Evolutionary conservation across 192 early-diverging fungal genomes (phyloP), one percentile per base, ranked within the genome.

Genomic region (Backusella westeae): DNA sequence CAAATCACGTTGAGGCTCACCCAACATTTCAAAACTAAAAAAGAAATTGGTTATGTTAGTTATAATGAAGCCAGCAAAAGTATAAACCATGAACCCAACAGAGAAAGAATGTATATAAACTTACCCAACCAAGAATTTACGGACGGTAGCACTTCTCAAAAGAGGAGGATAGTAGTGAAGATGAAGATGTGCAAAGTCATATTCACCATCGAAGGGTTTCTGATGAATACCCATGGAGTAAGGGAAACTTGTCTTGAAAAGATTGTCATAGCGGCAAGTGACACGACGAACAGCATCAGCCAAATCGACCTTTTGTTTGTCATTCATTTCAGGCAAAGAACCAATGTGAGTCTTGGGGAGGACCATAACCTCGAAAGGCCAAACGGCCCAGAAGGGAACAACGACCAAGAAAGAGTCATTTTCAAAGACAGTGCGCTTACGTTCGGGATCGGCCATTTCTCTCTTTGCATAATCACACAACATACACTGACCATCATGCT

Each of bases 141-240:
- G 92, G 52, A 99, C 91, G 0, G 94, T 93, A 7, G 96, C 91
- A 75, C 89, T 94, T 72, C 97, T 86, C 76, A 99, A 83, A 39
- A 99, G 85, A 34, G 97, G 95, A 32, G 97, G 97, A 78, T 99
- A 99, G 79, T 96, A 98, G 79, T 99, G 97, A 63, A 97, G 44
- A 75, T 99, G 97, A 34, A 99, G 78, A 82, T 97, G 96, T 34
- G 88, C 85, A 71, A 85, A 86, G 2, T 77, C 74, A 42, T 91
- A 84, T 7, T 88, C 83, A 0, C 78, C 84, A 53, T 89, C 86
- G 2, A 90, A 85, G 1, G 96, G 96, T 2, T 95, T 87, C 70
- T 95, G 92, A 82, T 99, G 97, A 73, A 99, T 79, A 2, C 97
- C 97, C 96, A 97, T 97, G 5, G 95, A 96, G 82, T 99, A 99